A percentile compares a stretch with the other conserved stretches of the same genome.
These are phyloP conservation scores for Sonneratia caseolaris DNA, from an alignment of 345 rosid genomes.

Conservation along the genomic window DNA sequence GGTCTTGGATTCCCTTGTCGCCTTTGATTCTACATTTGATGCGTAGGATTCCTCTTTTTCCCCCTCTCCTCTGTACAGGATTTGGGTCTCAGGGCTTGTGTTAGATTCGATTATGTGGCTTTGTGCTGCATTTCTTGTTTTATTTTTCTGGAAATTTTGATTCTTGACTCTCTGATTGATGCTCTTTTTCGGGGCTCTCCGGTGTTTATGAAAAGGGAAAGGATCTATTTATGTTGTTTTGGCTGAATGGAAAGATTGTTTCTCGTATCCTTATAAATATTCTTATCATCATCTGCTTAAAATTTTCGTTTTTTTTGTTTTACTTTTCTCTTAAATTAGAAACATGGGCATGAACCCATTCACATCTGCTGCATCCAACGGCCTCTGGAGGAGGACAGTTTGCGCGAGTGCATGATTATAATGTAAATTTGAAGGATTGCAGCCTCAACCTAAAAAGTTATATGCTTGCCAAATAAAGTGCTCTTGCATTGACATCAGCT, in stretches of 20 bases:
- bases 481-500: neutral
- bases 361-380: neutral
- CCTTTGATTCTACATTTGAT: neutral
- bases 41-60: neutral
- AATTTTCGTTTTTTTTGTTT: neutral
- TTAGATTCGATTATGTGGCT: neutral
- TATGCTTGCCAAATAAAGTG: neutral
- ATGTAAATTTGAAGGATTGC: neutral
- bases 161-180: neutral
- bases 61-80: neutral
- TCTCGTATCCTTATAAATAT: neutral
- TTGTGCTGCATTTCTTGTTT: neutral
- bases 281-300: neutral
- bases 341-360: neutral
- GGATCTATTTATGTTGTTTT: neutral
- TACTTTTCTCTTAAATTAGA: neutral
- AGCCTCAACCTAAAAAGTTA: neutral
- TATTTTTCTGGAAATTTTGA: neutral
- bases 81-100: neutral
- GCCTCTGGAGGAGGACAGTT: neutral
- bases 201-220: neutral
- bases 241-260: neutral
- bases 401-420: neutral
- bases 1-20: neutral
- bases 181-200: neutral